Base-by-base conservation (phyloP, 2,329 filamentous ascomycete species). In the Akanthomyces muscarius region DNA sequence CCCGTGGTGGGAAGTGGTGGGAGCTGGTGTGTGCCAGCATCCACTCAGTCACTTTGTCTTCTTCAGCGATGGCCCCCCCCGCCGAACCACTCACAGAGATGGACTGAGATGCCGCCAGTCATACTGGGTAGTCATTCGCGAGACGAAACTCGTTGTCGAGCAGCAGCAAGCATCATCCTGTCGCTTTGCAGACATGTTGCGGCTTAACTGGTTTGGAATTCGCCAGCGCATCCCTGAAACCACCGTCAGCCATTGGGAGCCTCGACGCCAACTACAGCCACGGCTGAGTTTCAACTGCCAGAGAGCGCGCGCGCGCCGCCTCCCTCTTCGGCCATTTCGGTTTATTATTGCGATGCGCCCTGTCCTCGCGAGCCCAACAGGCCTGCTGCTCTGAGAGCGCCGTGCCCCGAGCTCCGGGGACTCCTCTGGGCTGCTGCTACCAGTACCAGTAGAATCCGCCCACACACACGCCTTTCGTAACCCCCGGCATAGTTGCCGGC, bases 401-500 rank as follows among this genome's bases (percentile, higher is more conserved):
- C 16, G 36, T 55, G 36, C 38, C 36, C 52, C 23, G 8, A 8
- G 10, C 41, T 45, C 36, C 11, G 25, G 38, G 54, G 11, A 14
- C 16, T n/a, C 41, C 21, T 14, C 52, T 55, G 14, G 13, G 14
- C 38, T 16, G 38, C 21, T 21, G 21, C 21, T 21, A 21, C 38
- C 33, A 28, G 48, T 30, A 21, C 36, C 33, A 25, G 8, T 36
- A 5, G 25, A 25, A 14, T 25, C 25, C 11, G 30, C 23, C 56
- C 33, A 38, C 55, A 18, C 33, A 50, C 55, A 21, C 55, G 16
- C 55, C 41, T 14, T 13, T 23, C 11, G n/a, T 50, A 50, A 50
- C 45, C 30, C 44, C 56, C 57, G 48, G 57, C 57, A 60, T 33
- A 51, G 57, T 60, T 60, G 25, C 57, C 47, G 47, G 57, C 57